phyloP scores from a whole-genome alignment of 306 rosid genomes.

The Prunus davidiana region DNA sequence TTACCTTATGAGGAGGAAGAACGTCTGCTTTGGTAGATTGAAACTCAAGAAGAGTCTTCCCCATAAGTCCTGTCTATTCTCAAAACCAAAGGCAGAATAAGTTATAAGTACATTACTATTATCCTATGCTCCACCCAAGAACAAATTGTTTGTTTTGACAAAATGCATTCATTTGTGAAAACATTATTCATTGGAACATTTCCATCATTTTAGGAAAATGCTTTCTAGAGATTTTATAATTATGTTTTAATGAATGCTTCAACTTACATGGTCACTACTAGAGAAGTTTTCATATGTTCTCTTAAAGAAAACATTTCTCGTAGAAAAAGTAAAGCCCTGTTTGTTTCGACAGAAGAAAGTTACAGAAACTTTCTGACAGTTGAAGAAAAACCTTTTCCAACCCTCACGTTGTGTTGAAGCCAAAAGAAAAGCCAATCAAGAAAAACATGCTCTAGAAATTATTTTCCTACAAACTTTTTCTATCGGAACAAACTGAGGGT shows the following conservation, averaged over 20 bases:
- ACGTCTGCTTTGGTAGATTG: constrained; percentile 86
- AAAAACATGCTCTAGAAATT: neutral
- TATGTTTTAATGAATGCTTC: neutral
- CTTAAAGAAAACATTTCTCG: neutral
- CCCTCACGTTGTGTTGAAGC: neutral
- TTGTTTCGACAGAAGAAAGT: neutral
- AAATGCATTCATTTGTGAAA: neutral
- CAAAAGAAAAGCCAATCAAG: neutral
- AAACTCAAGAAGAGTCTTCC: constrained; percentile 83
- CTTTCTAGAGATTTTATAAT: neutral
- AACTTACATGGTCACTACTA: neutral
- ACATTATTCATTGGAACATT: neutral
- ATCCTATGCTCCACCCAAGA: constrained; percentile 16
- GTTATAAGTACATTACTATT: constrained; percentile 22
- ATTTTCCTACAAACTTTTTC: neutral
- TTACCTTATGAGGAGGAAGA: constrained; percentile 98
- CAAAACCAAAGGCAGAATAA: constrained; percentile 24
- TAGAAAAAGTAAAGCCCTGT: neutral
- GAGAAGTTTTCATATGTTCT: neutral
- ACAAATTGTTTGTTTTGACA: neutral
- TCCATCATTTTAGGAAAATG: neutral
- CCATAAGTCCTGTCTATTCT: constrained; percentile 88
- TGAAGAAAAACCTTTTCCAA: neutral
- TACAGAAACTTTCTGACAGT: neutral
- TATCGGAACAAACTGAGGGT: neutral